Percentiles rank a stretch among this genome's conserved stretches.
phyloP scores from a whole-genome alignment of 805 yeast species.

The Torulaspora quercuum region DNA sequence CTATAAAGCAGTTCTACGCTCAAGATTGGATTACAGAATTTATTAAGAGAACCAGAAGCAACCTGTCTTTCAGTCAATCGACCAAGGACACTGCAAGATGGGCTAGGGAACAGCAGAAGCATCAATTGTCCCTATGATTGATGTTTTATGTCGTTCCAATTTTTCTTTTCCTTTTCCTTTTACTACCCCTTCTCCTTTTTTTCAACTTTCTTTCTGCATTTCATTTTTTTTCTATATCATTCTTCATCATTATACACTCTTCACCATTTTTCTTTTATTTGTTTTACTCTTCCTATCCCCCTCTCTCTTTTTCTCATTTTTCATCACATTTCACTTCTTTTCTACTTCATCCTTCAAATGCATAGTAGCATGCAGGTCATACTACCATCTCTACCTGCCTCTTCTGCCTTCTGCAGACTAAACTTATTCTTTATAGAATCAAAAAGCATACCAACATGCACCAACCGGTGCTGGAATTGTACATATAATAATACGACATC shows the following conservation, averaged over 20 bases:
- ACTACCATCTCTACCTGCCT: not conserved
- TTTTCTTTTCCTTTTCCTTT: constrained; percentile 12
- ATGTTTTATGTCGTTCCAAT: constrained; percentile 10
- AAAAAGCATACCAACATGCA: no score
- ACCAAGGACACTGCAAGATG: constrained; percentile 94
- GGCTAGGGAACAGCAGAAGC: constrained; percentile 74
- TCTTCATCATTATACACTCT: constrained; percentile 14
- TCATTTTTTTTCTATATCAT: constrained; percentile 12
- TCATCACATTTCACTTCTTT: no score
- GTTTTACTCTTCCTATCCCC: constrained; percentile 13
- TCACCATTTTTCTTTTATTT: constrained; percentile 13
- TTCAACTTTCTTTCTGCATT: constrained; percentile 9
- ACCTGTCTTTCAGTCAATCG: constrained; percentile 54
- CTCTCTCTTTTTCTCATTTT: constrained; percentile 16
- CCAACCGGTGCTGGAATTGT: no score
- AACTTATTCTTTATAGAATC: no score
- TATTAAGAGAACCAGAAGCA: constrained; percentile 68
- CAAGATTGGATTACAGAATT: constrained; percentile 79
- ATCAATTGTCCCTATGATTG: constrained; percentile 27
- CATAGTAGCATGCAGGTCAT: constrained; percentile 13
- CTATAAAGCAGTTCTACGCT: constrained; percentile 59
- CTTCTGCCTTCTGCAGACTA: no score
- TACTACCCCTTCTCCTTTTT: constrained; percentile 13
- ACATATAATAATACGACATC: no score
- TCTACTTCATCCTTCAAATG: no score